These are phyloP conservation scores for Tylopilus balloui DNA, from an alignment of 768 basidiomycete species.

Conservation along the genomic window DNA sequence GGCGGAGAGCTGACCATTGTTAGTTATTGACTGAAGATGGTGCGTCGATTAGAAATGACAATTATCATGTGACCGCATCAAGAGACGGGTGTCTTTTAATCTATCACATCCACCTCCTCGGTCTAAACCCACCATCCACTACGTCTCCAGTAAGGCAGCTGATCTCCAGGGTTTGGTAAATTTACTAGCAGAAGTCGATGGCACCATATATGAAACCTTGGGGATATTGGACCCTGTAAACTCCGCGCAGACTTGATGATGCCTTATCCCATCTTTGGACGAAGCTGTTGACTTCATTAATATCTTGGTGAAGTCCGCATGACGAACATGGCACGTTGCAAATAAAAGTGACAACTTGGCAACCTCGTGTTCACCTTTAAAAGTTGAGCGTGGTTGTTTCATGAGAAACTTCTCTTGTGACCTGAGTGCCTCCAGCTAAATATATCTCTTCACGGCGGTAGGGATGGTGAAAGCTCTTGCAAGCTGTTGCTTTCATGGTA, in stretches of 20 bases:
- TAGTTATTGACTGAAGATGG: background rate
- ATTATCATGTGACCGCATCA: constrained; percentile 2
- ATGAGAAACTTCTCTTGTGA: constrained; percentile 2
- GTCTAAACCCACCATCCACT: constrained; percentile 17
- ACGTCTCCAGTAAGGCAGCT: constrained; percentile 15
- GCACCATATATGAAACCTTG: constrained; percentile 7
- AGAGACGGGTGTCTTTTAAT: constrained; percentile 5
- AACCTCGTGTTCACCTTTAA: constrained; percentile 17
- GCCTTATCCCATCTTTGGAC: constrained; percentile 10
- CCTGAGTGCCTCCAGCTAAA: background rate
- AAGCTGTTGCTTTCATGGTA: background rate
- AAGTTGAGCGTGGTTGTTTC: constrained; percentile 4
- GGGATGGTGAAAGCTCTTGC: constrained; percentile 1
- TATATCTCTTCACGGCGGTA: constrained; percentile 1
- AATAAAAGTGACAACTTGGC: constrained; percentile 1
- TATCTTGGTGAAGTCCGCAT: constrained; percentile 14
- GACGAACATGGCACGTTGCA: constrained; percentile 8
- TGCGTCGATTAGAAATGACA: constrained; percentile 8
- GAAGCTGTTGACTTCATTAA: constrained; percentile 6
- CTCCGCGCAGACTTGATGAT: constrained; percentile 11
- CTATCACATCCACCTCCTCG: constrained; percentile 22
- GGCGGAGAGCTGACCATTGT: background rate
- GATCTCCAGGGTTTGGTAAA: constrained; percentile 6
- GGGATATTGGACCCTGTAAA: constrained; percentile 15
- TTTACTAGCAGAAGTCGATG: constrained; percentile 2